Evolutionary conservation across 495 filamentous ascomycete genomes (phyloP).

Genomic region (Bombardia bombarda): DNA sequence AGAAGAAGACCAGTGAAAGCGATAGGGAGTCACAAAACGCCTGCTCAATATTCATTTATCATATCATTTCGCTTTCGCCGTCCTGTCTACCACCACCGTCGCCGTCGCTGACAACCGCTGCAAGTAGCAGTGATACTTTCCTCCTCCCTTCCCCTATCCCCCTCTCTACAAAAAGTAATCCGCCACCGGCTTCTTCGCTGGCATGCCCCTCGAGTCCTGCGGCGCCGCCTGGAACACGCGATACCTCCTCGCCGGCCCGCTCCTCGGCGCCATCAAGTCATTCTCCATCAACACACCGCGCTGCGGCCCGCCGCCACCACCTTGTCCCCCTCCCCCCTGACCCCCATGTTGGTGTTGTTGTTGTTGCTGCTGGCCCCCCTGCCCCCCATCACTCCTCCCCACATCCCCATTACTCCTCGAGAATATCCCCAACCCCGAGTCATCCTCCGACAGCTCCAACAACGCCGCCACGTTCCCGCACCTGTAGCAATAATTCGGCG

Average conservation of each 20-base stretch:
- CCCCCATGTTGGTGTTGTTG: too few relatives aligned
- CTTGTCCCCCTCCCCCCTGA: slow-evolving; percentile 9
- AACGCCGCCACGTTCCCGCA: slow-evolving; percentile 97
- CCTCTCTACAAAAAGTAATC: slow-evolving; percentile 93
- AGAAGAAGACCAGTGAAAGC: too few relatives aligned
- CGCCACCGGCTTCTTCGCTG: slow-evolving; percentile 95
- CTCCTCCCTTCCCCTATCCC: too few relatives aligned
- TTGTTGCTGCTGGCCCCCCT: too few relatives aligned
- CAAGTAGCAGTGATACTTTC: too few relatives aligned
- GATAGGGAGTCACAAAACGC: too few relatives aligned
- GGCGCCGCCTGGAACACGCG: slow-evolving; percentile 94
- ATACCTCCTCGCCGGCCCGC: slow-evolving; percentile 83
- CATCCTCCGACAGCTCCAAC: slow-evolving; percentile 84
- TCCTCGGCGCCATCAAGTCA: slow-evolving; percentile 30
- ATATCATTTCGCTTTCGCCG: too few relatives aligned
- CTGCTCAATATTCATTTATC: too few relatives aligned
- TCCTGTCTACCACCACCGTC: too few relatives aligned
- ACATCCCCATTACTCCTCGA: slow-evolving; percentile 75
- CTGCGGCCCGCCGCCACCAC: slow-evolving; percentile 13
- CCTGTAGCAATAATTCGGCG: slow-evolving; percentile 97
- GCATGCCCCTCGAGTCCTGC: slow-evolving; percentile 95
- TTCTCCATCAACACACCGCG: slow-evolving; percentile 34
- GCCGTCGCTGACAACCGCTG: too few relatives aligned
- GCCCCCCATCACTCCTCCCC: slow-evolving; percentile 43
- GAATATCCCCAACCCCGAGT: slow-evolving; percentile 64